A percentile compares a stretch with the other conserved stretches of the same genome.
phyloP scores from a whole-genome alignment of 352 stramenopile genomes.

The Pythium aquatile region DNA sequence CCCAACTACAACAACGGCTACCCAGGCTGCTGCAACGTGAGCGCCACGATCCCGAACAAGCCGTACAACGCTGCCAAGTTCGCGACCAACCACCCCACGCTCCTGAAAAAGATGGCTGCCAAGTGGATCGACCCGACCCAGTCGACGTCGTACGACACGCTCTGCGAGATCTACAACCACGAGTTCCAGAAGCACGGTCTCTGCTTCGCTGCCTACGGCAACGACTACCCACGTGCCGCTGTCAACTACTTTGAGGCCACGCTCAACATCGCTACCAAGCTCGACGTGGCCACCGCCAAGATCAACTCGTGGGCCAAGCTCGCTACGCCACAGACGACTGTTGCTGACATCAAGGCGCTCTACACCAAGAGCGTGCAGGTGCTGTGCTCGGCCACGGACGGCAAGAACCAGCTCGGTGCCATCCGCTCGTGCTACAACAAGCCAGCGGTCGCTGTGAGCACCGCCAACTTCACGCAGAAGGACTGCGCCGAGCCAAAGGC shows the following conservation, averaged over 20 bases:
- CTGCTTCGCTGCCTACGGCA: constrained; percentile 53
- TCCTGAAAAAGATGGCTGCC: constrained; percentile 52
- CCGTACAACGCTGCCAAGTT: constrained; percentile 55
- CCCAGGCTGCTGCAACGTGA: constrained; percentile 69
- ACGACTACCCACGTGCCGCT: constrained; percentile 43
- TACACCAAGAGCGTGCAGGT: constrained; percentile 67
- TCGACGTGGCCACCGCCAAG: constrained; percentile 41
- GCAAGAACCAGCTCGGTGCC: constrained; percentile 57
- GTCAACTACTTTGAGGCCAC: constrained; percentile 64
- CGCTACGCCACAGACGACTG: constrained; percentile 9
- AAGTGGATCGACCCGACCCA: constrained; percentile 65
- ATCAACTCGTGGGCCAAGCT: constrained; percentile 55
- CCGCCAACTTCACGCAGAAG: constrained; percentile 44
- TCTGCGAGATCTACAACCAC: constrained; percentile 84
- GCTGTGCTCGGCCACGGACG: constrained; percentile 56
- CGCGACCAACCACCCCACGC: constrained; percentile 34
- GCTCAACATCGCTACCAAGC: constrained; percentile 43
- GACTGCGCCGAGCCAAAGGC: constrained; percentile 49
- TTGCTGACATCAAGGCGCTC: constrained; percentile 34
- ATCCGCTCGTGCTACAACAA: constrained; percentile 64
- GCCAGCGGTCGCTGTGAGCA: constrained; percentile 29
- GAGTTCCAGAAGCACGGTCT: constrained; percentile 84
- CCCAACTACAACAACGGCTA: constrained; percentile 79
- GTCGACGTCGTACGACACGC: constrained; percentile 46
- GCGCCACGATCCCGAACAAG: constrained; percentile 48